These are phyloP conservation scores for Mucor irregularis DNA, from an alignment of 371 early-diverging fungal genomes.

Conservation along the genomic window DNA sequence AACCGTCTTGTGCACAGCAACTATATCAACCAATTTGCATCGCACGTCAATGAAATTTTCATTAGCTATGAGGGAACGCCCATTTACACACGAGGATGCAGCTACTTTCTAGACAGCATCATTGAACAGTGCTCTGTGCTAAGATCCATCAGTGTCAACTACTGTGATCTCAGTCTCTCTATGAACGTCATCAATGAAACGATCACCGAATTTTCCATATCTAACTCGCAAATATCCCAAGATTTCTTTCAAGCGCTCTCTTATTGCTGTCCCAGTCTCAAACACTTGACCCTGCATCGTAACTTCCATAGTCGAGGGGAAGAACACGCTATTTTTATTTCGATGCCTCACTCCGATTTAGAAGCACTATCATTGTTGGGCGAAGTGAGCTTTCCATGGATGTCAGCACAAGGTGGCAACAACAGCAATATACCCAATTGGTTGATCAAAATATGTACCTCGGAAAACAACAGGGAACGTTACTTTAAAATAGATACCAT, in stretches of 20 bases:
- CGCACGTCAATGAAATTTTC: slow-evolving; percentile 1
- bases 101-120: neutral
- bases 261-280: neutral
- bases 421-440: neutral
- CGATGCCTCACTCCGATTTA: neutral
- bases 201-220: neutral
- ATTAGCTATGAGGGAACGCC: slow-evolving; percentile 1
- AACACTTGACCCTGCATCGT: neutral
- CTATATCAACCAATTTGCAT: neutral
- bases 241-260: neutral
- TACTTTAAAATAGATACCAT: neutral
- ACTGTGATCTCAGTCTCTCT: neutral
- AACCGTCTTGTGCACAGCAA: neutral
- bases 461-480: neutral
- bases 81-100: neutral
- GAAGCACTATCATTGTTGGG: neutral
- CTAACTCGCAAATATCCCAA: neutral
- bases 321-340: neutral
- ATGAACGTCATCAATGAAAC: neutral
- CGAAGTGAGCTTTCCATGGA: neutral
- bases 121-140: neutral
- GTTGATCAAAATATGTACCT: neutral
- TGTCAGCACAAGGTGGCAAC: neutral
- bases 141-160: neutral
- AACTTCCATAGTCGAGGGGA: neutral